These are phyloP conservation scores for Tulasnella sp. DNA, from an alignment of 768 basidiomycete species.

Conservation along the genomic window DNA sequence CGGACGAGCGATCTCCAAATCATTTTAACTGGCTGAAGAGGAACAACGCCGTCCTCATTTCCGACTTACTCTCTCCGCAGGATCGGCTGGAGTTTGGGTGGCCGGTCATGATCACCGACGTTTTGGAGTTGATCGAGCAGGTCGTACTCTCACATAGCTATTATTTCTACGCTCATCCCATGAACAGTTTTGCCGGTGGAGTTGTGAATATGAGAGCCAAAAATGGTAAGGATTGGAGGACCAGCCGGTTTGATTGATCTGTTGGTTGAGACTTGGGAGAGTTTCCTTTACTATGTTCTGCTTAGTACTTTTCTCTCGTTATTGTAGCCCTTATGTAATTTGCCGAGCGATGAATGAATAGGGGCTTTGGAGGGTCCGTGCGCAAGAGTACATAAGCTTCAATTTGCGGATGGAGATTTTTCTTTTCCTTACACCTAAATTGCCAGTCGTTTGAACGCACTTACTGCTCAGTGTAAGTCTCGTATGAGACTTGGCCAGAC, in stretches of 20 bases:
- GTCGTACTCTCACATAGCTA: conserved; percentile 16
- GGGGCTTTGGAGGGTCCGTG: not conserved
- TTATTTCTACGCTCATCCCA: conserved; percentile 19
- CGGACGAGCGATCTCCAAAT: conserved; percentile 32
- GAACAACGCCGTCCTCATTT: conserved; percentile 32
- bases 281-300: too few relatives aligned
- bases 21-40: conserved; percentile 26
- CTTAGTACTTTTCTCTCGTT: too few relatives aligned
- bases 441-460: not conserved
- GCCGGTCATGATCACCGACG: conserved; percentile 19
- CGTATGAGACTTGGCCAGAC: not conserved
- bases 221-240: not conserved
- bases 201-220: conserved; percentile 9
- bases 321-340: too few relatives aligned
- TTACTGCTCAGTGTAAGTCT: not conserved
- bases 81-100: conserved; percentile 23
- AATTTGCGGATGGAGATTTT: not conserved
- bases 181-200: conserved; percentile 16
- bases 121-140: conserved; percentile 21
- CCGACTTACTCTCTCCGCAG: conserved; percentile 33
- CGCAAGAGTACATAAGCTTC: not conserved
- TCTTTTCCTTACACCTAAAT: not conserved
- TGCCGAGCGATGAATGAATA: too few relatives aligned
- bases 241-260: not conserved
- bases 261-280: too few relatives aligned